Conservation (phyloP, 2,329 filamentous ascomycete genomes). For the Ophiosphaerella korrae region DNA sequence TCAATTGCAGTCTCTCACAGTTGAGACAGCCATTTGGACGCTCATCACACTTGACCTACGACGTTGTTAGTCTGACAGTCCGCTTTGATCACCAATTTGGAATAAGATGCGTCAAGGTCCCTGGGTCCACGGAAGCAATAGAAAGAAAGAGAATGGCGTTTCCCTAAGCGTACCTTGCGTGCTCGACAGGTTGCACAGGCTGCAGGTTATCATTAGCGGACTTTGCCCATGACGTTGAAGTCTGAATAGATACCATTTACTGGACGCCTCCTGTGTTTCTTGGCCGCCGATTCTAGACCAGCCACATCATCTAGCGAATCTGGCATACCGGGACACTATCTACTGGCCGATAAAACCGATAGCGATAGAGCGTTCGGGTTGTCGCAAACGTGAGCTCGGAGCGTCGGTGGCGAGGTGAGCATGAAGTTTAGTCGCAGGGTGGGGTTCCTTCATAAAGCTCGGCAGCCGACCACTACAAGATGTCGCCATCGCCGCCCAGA, state of each 20-base stretch:
- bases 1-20: slow-evolving; percentile 35
- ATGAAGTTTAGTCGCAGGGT: not conserved
- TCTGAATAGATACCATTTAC: slow-evolving; percentile 11
- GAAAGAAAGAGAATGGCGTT: no score
- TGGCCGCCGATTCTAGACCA: slow-evolving; percentile 2
- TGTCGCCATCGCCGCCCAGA: slow-evolving; percentile 1
- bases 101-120: not conserved
- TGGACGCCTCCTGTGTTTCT: slow-evolving; percentile 8
- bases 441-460: slow-evolving; percentile 2
- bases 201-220: slow-evolving; percentile 10
- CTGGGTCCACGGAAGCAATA: no score
- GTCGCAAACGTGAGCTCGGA: slow-evolving; percentile 3
- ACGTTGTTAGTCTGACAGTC: slow-evolving; percentile 5
- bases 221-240: not conserved
- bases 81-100: not conserved
- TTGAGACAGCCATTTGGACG: slow-evolving; percentile 38
- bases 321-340: not conserved
- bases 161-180: slow-evolving; percentile 16
- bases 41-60: slow-evolving; percentile 40
- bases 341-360: not conserved
- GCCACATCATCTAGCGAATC: slow-evolving; percentile 2
- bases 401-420: not conserved
- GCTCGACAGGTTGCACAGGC: slow-evolving; percentile 26
- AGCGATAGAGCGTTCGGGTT: slow-evolving; percentile 2
- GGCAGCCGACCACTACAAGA: not conserved